Evolutionary conservation across 1,284 basidiomycete species (phyloP), one percentile per base, ranked within the genome.

Genomic region (Microbotryum saponariae): DNA sequence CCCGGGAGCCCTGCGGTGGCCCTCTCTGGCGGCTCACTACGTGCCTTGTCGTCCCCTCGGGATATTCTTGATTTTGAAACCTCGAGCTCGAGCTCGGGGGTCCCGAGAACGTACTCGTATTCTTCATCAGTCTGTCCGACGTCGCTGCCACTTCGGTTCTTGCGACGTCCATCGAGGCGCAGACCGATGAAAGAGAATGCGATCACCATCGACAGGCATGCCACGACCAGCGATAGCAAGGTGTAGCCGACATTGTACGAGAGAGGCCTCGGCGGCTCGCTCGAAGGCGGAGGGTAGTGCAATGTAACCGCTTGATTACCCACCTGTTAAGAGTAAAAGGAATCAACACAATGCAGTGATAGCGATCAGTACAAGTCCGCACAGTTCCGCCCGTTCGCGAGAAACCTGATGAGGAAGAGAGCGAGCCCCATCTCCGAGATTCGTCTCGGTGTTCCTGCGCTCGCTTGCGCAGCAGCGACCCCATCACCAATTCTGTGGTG

Each of bases 161-260:
- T 31, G 18, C n/a, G 29, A 12, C 48, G 59, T 23, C 37, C 37
- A 51, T 65, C 64, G 10, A 77, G 53, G 33, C 75, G 71, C 14
- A 77, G 74, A 31, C 77, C 78, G 76, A 79, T 78, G 61, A 78
- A 72, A 62, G 75, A 76, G 66, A 79, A 79, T 12, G 78, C 76
- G 27, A 75, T 63, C 9, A 74, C 77, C 76, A 78, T 79, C 56
- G 74, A 76, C 4, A 72, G 49, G 59, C 75, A 76, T 8, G 74
- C 73, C 31, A 75, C 75, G 23, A 77, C 73, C 46, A 79, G 73
- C 27, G 75, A 77, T n/a, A 79, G 69, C 48, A 79, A 66, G 18
- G 78, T 78, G 68, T 71, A 79, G 6, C 75, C 76, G 7, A 74
- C 71, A 51, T 72, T 62, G 70, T 79, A 79, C 9, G 73, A 67